phyloP scores from a whole-genome alignment of 805 yeast genomes.

The Yarrowia osloensis region DNA sequence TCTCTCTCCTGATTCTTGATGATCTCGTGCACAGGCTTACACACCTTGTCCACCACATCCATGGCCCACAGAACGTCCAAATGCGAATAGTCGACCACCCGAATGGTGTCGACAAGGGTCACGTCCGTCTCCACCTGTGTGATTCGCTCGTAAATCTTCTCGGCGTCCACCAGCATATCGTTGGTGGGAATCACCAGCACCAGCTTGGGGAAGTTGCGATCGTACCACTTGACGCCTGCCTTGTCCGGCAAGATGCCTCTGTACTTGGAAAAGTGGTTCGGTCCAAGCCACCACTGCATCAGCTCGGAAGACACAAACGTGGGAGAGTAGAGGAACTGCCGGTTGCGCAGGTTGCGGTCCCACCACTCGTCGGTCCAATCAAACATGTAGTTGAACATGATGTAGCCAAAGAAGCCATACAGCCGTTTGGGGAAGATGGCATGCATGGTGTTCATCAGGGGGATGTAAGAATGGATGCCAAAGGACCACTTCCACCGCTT shows the following conservation, averaged over 20 bases:
- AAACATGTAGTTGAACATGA: conserved; percentile 83
- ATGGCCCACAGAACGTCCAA: conserved; percentile 92
- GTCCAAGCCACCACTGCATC: conserved; percentile 91
- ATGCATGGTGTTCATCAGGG: conserved; percentile 67
- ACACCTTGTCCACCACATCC: conserved; percentile 68
- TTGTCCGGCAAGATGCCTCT: conserved; percentile 57
- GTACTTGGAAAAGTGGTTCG: conserved; percentile 52
- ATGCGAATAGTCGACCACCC: conserved; percentile 72
- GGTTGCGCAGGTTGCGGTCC: conserved; percentile 63
- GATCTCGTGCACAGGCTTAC: conserved; percentile 46
- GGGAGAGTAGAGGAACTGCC: conserved; percentile 85
- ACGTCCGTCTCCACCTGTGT: conserved; percentile 42
- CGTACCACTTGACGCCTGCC: conserved; percentile 46
- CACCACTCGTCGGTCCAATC: conserved; percentile 85
- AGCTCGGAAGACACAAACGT: conserved; percentile 74
- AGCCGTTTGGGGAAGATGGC: conserved; percentile 50
- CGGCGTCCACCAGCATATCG: conserved; percentile 80
- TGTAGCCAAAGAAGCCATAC: conserved; percentile 67
- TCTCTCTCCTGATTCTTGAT: conserved; percentile 36
- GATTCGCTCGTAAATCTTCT: conserved; percentile 64
- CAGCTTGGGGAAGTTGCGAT: conserved; percentile 55
- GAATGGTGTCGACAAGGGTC: conserved; percentile 46
- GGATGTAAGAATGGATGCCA: conserved; percentile 78
- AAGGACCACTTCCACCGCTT: conserved; percentile 49
- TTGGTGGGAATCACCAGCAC: conserved; percentile 68